phyloP scores from a whole-genome alignment of 192 early-diverging fungal species.

The Chytriomyces sp. region DNA sequence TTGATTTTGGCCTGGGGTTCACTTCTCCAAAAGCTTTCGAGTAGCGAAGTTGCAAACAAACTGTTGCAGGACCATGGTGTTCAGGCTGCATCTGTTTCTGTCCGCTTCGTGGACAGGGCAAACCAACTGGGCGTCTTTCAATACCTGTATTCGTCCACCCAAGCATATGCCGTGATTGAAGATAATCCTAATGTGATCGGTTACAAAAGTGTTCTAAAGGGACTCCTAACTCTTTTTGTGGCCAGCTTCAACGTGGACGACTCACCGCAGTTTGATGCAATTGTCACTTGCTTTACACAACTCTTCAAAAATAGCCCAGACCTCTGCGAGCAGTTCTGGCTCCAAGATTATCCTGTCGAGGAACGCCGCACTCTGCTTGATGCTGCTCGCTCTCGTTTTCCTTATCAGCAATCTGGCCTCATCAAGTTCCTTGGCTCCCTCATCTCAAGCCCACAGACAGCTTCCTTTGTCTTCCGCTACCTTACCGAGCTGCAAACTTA shows the following conservation, averaged over 20 bases:
- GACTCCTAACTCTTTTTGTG: constrained; percentile 36
- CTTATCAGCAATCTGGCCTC: constrained; percentile 33
- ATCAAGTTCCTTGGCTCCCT: constrained; percentile 37
- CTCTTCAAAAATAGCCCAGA: constrained; percentile 34
- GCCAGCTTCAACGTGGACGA: constrained; percentile 31
- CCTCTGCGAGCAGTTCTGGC: constrained; percentile 47
- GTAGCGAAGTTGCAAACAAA: neutral
- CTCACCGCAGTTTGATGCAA: constrained; percentile 30
- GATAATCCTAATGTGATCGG: constrained; percentile 31
- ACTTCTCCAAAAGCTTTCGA: constrained; percentile 24
- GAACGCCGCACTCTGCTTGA: constrained; percentile 46
- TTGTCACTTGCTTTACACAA: constrained; percentile 30
- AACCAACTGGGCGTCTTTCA: constrained; percentile 12
- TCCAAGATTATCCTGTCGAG: constrained; percentile 37
- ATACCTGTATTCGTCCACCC: neutral
- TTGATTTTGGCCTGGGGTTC: constrained; percentile 43
- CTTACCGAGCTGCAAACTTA: constrained; percentile 33
- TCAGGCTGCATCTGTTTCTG: neutral
- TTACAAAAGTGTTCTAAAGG: constrained; percentile 50
- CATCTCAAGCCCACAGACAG: constrained; percentile 23
- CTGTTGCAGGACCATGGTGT: neutral
- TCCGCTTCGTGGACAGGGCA: constrained; percentile 4
- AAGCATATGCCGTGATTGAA: neutral
- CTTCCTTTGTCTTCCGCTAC: constrained; percentile 40
- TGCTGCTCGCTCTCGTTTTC: constrained; percentile 34